Percentiles rank a stretch among this genome's conserved stretches.
These are phyloP conservation scores for Cyberlindnera xishuangbannaensis DNA, from an alignment of 805 yeast species.

Conservation along the genomic window DNA sequence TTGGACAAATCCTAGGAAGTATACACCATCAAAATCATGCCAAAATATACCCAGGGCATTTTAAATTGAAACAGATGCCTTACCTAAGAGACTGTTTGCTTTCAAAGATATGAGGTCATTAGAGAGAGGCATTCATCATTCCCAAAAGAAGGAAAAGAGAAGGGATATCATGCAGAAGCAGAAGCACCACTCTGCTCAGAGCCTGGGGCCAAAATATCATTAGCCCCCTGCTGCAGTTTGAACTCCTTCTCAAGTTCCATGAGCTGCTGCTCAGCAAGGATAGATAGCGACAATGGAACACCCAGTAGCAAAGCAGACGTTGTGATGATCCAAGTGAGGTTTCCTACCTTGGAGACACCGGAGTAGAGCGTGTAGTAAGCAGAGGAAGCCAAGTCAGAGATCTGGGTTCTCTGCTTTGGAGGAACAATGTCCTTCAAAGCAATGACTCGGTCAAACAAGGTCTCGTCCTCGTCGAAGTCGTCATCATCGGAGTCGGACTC, in stretches of 20 bases:
- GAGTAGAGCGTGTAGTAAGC: conserved; percentile 37
- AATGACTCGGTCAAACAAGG: conserved; percentile 76
- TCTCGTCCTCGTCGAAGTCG: conserved; percentile 80
- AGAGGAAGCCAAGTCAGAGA: conserved; percentile 29
- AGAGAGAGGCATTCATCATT: background rate
- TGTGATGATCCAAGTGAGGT: conserved; percentile 77
- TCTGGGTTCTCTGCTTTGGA: conserved; percentile 67
- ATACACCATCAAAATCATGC: no score
- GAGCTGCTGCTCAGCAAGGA: conserved; percentile 88
- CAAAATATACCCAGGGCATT: no score
- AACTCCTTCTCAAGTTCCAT: conserved; percentile 92
- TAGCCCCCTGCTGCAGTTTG: conserved; percentile 72
- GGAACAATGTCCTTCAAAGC: conserved; percentile 92
- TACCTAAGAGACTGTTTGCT: no score
- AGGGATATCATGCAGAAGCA: no score
- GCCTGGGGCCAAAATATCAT: conserved; percentile 68
- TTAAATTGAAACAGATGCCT: no score
- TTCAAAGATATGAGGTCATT: no score
- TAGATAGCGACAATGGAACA: conserved; percentile 86
- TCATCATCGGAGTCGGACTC: conserved; percentile 47
- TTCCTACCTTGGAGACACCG: conserved; percentile 59
- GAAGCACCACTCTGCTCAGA: conserved; percentile 38
- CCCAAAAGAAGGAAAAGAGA: conserved; percentile 22
- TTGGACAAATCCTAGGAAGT: no score
- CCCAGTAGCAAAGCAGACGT: conserved; percentile 83